Evolutionary conservation across 2,329 filamentous ascomycete genomes (phyloP).

Genomic region (Phyllosticta capitalensis): DNA sequence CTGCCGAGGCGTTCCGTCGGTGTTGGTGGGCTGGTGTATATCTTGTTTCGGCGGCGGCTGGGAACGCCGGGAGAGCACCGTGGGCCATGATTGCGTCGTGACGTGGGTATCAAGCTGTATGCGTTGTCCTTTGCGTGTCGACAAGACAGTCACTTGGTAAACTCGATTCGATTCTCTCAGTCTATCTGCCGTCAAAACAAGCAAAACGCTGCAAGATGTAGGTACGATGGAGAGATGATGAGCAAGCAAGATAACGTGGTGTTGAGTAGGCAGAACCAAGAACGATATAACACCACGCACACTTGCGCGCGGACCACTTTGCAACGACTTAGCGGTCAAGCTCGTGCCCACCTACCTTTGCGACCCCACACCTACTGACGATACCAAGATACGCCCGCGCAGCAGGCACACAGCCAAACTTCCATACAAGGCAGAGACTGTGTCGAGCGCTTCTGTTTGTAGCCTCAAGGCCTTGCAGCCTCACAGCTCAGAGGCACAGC

Average conservation of each 20-base stretch:
- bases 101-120: neutral
- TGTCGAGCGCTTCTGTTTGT: neutral
- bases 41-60: neutral
- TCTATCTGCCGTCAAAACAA: neutral
- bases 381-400: neutral
- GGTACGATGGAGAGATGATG: neutral
- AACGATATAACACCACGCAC: neutral
- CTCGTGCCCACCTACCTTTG: neutral
- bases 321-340: neutral
- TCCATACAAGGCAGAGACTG: neutral
- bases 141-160: neutral
- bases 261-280: neutral
- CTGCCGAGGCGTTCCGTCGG: neutral
- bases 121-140: neutral
- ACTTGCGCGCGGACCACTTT: neutral
- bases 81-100: neutral
- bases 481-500: neutral
- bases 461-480: neutral
- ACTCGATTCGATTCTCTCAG: neutral
- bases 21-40: neutral
- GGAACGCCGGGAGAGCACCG: neutral
- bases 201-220: neutral
- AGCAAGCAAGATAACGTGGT: neutral
- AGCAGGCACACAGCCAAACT: neutral
- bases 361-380: neutral